Conservation (phyloP, 495 filamentous ascomycete genomes). For the Penicillium argentinense region DNA sequence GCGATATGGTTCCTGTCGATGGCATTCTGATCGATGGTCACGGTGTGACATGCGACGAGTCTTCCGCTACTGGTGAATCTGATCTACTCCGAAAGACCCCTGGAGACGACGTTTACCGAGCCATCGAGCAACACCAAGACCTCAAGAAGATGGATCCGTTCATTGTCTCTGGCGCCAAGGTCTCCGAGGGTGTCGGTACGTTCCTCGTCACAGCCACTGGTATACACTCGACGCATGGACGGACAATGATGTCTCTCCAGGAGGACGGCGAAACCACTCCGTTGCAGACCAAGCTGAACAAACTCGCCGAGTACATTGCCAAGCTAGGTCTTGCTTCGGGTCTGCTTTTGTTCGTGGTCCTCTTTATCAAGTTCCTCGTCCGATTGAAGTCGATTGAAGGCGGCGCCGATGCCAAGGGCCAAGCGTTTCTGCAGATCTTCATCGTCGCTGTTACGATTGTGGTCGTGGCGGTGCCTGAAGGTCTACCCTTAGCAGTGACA, state of each 20-base stretch:
- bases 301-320: slow-evolving; percentile 89
- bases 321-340: slow-evolving; percentile 86
- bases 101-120: slow-evolving; percentile 75
- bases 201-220: slow-evolving; percentile 87
- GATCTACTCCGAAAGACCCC: slow-evolving; percentile 72
- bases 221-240: slow-evolving; percentile 84
- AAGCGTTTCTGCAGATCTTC: slow-evolving; percentile 86
- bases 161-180: slow-evolving; percentile 88
- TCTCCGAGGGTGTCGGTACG: slow-evolving; percentile 86
- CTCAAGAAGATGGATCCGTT: slow-evolving; percentile 90
- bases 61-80: slow-evolving; percentile 81
- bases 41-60: slow-evolving; percentile 79
- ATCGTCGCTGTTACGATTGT: slow-evolving; percentile 95
- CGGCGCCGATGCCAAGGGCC: slow-evolving; percentile 73
- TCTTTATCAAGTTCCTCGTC: slow-evolving; percentile 87
- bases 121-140: slow-evolving; percentile 72
- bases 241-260: slow-evolving; percentile 89
- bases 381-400: slow-evolving; percentile 52
- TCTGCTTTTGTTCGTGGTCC: slow-evolving; percentile 81
- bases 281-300: slow-evolving; percentile 89
- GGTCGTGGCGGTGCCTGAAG: slow-evolving; percentile 93
- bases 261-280: slow-evolving; percentile 91
- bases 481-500: slow-evolving; percentile 88
- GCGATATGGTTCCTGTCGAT: slow-evolving; percentile 82
- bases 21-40: slow-evolving; percentile 73